Percentiles rank a stretch among this genome's conserved stretches.
Evolutionary conservation across 768 basidiomycete species (phyloP).

Genomic region (Cytidiella melzeri): DNA sequence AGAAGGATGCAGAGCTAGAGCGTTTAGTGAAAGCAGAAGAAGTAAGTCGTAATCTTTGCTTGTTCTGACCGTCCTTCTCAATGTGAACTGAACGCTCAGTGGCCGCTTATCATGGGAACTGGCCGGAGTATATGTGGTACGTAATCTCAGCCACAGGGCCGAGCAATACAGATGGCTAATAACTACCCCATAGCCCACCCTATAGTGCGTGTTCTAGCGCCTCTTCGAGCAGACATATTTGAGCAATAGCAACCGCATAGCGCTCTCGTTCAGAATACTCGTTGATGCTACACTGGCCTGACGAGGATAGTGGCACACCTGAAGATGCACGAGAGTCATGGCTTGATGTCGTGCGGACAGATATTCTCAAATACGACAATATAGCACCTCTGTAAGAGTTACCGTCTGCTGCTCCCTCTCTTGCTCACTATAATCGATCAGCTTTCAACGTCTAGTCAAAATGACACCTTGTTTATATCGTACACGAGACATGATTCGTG

Average conservation of each 20-base stretch:
- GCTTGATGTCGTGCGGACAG: conserved; percentile 28
- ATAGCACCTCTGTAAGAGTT: conserved; percentile 34
- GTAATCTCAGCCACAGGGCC: not conserved
- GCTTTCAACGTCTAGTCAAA: conserved; percentile 31
- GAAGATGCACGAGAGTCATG: conserved; percentile 26
- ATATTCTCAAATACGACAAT: conserved; percentile 27
- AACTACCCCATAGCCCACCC: conserved; percentile 16
- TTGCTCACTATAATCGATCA: conserved; percentile 11
- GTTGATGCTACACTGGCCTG: conserved; percentile 34
- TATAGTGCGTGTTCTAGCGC: conserved; percentile 17
- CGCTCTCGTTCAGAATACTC: conserved; percentile 33
- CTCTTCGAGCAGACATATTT: not conserved
- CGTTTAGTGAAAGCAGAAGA: conserved; percentile 24
- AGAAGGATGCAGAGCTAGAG: conserved; percentile 34
- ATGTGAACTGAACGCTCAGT: conserved; percentile 10
- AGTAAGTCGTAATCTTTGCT: conserved; percentile 20
- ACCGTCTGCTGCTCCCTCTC: not conserved
- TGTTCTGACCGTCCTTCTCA: not conserved
- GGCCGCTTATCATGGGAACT: conserved; percentile 27
- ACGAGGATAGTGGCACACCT: conserved; percentile 25
- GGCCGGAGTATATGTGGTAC: conserved; percentile 21
- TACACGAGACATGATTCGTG: conserved; percentile 29
- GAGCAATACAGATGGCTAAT: conserved; percentile 13
- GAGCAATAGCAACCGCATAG: conserved; percentile 15
- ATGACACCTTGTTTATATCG: conserved; percentile 30